These are phyloP conservation scores for Dysphania ambrosioides DNA, from an alignment of 148 eudicot genomes.

Conservation along the genomic window DNA sequence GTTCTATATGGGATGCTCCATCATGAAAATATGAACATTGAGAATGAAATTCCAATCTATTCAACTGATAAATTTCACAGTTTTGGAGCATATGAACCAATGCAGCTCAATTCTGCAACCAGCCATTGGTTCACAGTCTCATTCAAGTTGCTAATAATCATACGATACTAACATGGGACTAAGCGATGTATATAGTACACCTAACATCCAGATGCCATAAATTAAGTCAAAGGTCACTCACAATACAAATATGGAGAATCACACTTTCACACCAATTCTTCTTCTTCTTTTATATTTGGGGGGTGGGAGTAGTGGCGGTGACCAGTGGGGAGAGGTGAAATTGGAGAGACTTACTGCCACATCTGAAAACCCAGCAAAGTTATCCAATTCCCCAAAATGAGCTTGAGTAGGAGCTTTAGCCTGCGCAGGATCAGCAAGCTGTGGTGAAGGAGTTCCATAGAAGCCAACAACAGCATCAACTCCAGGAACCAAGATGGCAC, in stretches of 20 bases:
- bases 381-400: constrained; percentile 80
- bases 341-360: constrained; percentile 47
- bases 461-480: constrained; percentile 85
- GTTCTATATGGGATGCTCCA: too few species aligned
- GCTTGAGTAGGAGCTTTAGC: constrained; percentile 82
- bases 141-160: neutral
- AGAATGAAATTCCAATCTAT: neutral
- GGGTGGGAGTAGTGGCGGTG: too few species aligned
- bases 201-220: neutral
- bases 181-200: neutral
- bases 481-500: constrained; percentile 71
- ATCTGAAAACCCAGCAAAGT: constrained; percentile 82
- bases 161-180: neutral
- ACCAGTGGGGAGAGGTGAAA: neutral
- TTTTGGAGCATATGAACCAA: neutral
- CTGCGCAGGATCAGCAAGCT: constrained; percentile 71
- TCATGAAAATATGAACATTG: too few species aligned
- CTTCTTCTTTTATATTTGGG: neutral
- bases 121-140: neutral
- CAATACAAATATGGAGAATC: neutral
- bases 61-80: neutral
- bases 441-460: constrained; percentile 78
- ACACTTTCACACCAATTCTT: neutral
- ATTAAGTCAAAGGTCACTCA: neutral
- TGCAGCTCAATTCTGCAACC: neutral